Percentiles rank a stretch among this genome's conserved stretches.
Conservation (phyloP, 1,139 yeast species). For the Pichia sp. region DNA sequence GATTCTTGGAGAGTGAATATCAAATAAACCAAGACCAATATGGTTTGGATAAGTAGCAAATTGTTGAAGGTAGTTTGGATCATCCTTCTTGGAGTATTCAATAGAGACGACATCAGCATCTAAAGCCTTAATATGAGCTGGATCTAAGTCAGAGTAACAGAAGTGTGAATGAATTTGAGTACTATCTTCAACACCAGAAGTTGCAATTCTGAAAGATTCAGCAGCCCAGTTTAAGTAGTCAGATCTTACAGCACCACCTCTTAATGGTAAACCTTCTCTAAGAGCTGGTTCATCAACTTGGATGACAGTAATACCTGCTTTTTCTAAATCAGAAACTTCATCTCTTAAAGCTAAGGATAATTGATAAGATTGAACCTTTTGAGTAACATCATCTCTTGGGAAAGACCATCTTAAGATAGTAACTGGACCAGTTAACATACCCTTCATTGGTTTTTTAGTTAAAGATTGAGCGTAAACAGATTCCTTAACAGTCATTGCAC, state of each 20-base stretch:
- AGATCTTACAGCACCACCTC: conserved; percentile 95
- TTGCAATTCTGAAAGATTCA: conserved; percentile 98
- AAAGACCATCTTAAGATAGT: conserved; percentile 99
- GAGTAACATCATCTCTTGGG: conserved; percentile 98
- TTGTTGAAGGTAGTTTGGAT: conserved; percentile 95
- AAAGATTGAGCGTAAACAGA: conserved; percentile 97
- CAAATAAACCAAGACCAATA: conserved; percentile 98
- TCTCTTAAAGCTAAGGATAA: conserved; percentile 97
- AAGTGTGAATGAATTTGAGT: conserved; percentile 99
- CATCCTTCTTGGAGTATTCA: conserved; percentile 99
- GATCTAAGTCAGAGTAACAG: conserved; percentile 99
- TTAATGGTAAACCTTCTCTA: conserved; percentile 99
- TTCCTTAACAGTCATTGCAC: conserved; percentile 98
- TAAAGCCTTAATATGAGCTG: conserved; percentile 97
- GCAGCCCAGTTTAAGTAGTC: conserved; percentile 99
- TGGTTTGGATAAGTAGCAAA: conserved; percentile 98
- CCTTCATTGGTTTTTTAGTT: conserved; percentile 95
- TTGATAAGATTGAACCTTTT: conserved; percentile 93
- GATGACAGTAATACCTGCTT: conserved; percentile 95
- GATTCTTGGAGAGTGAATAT: conserved; percentile 99
- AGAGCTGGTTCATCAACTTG: conserved; percentile 99
- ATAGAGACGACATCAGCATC: conserved; percentile 99
- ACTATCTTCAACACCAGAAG: conserved; percentile 91
- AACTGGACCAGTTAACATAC: conserved; percentile 99
- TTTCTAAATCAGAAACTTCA: conserved; percentile 96